Evolutionary conservation across 2,329 filamentous ascomycete genomes (phyloP).

Genomic region (Didymella lethalis): DNA sequence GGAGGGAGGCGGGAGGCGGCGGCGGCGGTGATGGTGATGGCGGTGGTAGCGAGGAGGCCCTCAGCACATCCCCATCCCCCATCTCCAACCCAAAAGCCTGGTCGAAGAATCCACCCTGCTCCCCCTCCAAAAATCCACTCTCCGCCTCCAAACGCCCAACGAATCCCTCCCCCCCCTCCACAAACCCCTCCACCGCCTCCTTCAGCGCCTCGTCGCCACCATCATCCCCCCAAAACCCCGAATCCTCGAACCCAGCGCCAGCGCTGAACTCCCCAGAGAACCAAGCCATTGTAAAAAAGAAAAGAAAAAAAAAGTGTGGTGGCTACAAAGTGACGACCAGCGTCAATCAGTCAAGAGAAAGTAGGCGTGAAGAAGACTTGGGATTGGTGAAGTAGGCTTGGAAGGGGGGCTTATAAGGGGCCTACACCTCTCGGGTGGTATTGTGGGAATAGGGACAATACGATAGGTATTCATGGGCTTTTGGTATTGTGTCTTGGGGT

Average conservation of each 20-base stretch:
- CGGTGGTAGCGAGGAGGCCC: not conserved
- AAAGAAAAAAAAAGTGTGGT: not conserved
- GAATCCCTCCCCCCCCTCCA: too few species aligned
- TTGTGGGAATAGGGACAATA: not conserved
- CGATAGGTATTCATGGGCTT: too few species aligned
- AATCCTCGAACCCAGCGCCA: not conserved
- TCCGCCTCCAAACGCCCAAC: too few species aligned
- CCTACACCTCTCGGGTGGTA: not conserved
- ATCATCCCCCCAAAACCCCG: not conserved
- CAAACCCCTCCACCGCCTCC: not conserved
- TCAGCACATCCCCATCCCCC: not conserved
- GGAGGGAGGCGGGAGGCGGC: not conserved
- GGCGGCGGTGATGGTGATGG: too few species aligned
- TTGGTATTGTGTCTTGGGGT: not conserved
- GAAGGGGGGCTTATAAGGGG: not conserved
- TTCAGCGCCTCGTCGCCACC: not conserved
- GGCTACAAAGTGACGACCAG: slow-evolving; percentile 5
- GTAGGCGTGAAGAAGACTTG: not conserved
- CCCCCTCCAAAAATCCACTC: too few species aligned
- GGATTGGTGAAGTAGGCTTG: not conserved
- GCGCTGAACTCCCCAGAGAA: not conserved
- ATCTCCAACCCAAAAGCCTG: not conserved
- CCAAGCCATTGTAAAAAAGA: not conserved
- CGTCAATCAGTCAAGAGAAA: not conserved
- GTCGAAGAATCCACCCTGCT: not conserved